phyloP scores from a whole-genome alignment of 495 filamentous ascomycete genomes.

The Penicillium parvum region DNA sequence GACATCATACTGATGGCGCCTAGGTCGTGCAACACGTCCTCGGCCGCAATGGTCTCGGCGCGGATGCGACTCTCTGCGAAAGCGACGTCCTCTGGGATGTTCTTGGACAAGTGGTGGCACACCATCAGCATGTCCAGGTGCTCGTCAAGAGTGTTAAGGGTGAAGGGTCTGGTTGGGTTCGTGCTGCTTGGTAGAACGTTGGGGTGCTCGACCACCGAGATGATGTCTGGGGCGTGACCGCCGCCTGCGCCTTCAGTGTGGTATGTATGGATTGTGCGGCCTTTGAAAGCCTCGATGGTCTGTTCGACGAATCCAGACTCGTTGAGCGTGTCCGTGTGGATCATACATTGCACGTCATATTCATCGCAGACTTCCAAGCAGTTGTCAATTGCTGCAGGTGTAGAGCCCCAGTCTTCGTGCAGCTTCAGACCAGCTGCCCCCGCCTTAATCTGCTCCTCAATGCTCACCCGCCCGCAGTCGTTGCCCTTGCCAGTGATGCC shows the following conservation, averaged over 20 bases:
- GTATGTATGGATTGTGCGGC: conserved; percentile 94
- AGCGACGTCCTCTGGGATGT: conserved; percentile 93
- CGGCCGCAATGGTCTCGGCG: conserved; percentile 93
- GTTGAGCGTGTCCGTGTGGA: conserved; percentile 97
- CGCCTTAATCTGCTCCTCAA: conserved; percentile 77
- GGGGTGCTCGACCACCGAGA: conserved; percentile 83
- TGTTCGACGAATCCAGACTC: conserved; percentile 96
- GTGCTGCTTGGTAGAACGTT: conserved; percentile 92
- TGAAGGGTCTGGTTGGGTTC: conserved; percentile 92
- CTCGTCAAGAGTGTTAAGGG: conserved; percentile 89
- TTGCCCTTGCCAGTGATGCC: conserved; percentile 97
- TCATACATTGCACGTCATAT: conserved; percentile 88
- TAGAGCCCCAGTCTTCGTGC: conserved; percentile 96
- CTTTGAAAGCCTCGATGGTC: conserved; percentile 81
- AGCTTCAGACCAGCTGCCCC: conserved; percentile 91
- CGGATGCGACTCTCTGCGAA: conserved; percentile 95
- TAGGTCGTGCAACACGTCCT: conserved; percentile 94
- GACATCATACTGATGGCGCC: conserved; percentile 99
- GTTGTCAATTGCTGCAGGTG: conserved; percentile 87
- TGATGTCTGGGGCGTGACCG: conserved; percentile 96
- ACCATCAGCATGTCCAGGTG: conserved; percentile 99
- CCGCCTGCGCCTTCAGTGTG: conserved; percentile 97
- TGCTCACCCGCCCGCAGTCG: conserved; percentile 66
- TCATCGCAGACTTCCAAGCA: conserved; percentile 88
- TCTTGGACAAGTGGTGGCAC: conserved; percentile 88